Evolutionary conservation across 169 alveolate species (phyloP).

Genomic region (Cryptosporidium meleagridis): DNA sequence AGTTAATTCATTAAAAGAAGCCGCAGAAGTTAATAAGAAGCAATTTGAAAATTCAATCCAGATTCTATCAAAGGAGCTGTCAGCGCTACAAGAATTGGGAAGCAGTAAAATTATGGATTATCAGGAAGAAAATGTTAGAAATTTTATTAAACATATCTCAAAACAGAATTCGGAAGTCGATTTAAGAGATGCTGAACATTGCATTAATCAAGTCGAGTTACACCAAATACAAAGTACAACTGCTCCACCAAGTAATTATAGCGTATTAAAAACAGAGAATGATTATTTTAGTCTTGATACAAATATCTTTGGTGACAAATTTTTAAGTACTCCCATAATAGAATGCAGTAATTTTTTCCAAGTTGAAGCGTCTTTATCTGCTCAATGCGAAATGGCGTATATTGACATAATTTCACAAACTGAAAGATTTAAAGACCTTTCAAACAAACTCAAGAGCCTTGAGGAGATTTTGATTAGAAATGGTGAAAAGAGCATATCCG

Average conservation of each 20-base stretch:
- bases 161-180: not conserved
- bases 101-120: not conserved
- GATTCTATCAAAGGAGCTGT: slow-evolving; percentile 15
- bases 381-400: slow-evolving; percentile 74
- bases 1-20: slow-evolving; percentile 30
- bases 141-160: not conserved
- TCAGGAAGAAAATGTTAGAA: not conserved
- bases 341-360: not conserved
- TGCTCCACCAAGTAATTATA: slow-evolving; percentile 60
- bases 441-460: not conserved
- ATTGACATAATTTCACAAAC: slow-evolving; percentile 55
- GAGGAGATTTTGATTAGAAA: slow-evolving; percentile 33
- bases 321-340: not conserved
- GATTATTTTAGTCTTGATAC: not conserved
- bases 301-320: not conserved
- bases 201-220: not conserved
- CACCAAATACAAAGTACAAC: slow-evolving; percentile 55
- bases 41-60: slow-evolving; percentile 34
- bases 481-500: slow-evolving; percentile 30
- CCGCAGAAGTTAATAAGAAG: slow-evolving; percentile 3
- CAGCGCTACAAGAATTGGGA: slow-evolving; percentile 45
- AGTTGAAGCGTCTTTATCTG: slow-evolving; percentile 56
- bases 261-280: not conserved
- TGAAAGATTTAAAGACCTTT: slow-evolving; percentile 23
- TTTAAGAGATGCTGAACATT: not conserved